phyloP scores from a whole-genome alignment of 306 rosid species.

The Lathyrus oleraceus region DNA sequence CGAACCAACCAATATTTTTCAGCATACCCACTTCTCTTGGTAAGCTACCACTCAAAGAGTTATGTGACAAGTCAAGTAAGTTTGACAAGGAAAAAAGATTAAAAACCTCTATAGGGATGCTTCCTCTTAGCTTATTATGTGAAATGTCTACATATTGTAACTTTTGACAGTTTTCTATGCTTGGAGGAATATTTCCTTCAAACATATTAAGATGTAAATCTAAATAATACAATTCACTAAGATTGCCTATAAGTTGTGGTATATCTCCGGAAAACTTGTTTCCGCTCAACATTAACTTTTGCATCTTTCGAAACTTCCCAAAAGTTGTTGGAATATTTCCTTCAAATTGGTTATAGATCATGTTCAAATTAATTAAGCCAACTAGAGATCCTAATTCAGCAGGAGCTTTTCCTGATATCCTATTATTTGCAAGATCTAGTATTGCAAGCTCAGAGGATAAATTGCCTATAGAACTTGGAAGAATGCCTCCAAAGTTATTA shows the following conservation, averaged over 20 bases:
- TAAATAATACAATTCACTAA: conserved; percentile 3
- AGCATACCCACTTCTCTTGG: conserved; percentile 31
- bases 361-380: not conserved
- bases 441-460: conserved; percentile 8
- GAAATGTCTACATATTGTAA: not conserved
- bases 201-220: not conserved
- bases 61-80: conserved; percentile 28
- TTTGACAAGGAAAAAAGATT: not conserved
- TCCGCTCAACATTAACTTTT: rapidly evolving
- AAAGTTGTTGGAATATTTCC: conserved; percentile 34
- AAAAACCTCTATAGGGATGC: conserved; percentile 31
- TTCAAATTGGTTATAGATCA: not conserved
- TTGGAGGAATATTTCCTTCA: conserved; percentile 38
- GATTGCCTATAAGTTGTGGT: conserved; percentile 25
- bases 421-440: not conserved
- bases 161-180: conserved; percentile 15
- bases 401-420: conserved; percentile 29
- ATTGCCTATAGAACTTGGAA: conserved; percentile 30
- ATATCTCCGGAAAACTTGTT: conserved; percentile 37
- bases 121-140: conserved; percentile 24
- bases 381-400: conserved; percentile 18
- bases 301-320: conserved; percentile 30
- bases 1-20: not conserved
- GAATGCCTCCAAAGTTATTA: conserved; percentile 41
- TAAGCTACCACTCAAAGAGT: conserved; percentile 36